phyloP scores from a whole-genome alignment of 2,329 filamentous ascomycete genomes.

The Amphichorda felina region DNA sequence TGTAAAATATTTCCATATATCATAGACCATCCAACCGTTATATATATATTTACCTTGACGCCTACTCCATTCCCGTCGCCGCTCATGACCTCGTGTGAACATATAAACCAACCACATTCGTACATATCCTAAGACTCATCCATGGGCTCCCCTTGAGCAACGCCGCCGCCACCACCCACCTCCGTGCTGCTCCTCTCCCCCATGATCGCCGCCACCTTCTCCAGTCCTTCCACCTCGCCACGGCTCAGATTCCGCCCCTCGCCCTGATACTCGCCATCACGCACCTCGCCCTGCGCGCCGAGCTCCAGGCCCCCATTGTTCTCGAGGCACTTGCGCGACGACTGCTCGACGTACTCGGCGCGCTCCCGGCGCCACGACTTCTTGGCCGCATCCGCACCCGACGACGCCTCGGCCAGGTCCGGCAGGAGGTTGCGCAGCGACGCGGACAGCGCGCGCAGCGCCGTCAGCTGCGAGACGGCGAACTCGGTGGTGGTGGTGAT shows the following conservation, averaged over 20 bases:
- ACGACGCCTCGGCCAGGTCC: conserved; percentile 31
- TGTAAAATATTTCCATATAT: not conserved
- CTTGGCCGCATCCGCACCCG: conserved; percentile 21
- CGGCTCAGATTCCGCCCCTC: conserved; percentile 34
- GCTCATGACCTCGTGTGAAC: no score
- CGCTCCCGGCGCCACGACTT: conserved; percentile 57
- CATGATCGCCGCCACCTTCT: conserved; percentile 35
- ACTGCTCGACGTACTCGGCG: conserved; percentile 71
- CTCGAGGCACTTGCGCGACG: conserved; percentile 68
- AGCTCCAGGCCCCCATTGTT: conserved; percentile 54
- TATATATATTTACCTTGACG: not conserved
- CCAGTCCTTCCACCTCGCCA: conserved; percentile 45
- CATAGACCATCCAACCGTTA: not conserved
- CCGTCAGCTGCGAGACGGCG: conserved; percentile 70
- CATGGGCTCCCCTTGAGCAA: conserved; percentile 11
- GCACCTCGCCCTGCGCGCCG: conserved; percentile 46
- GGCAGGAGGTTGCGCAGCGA: conserved; percentile 54
- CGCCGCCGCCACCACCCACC: not conserved
- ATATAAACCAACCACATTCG: no score
- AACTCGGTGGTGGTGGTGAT: conserved; percentile 66
- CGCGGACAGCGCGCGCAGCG: conserved; percentile 54
- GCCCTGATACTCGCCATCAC: conserved; percentile 53
- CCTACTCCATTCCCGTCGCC: not conserved
- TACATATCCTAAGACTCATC: conserved; percentile 18
- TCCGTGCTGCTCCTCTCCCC: conserved; percentile 14